Conservation (phyloP, 495 filamentous ascomycete genomes). For the Aeminium ludgeri region DNA sequence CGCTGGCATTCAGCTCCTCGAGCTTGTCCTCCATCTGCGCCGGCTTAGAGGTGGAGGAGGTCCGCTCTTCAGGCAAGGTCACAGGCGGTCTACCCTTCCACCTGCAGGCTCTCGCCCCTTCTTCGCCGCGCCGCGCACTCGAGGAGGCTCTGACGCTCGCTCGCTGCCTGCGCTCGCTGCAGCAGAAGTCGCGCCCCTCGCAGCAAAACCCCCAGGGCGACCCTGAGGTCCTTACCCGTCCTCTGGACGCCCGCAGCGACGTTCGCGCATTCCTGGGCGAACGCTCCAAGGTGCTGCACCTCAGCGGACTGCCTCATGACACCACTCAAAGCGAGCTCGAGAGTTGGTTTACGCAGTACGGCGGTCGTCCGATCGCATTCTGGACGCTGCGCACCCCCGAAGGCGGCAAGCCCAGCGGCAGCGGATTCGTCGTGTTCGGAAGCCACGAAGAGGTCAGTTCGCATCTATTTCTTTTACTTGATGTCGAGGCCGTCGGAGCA, state of each 20-base stretch:
- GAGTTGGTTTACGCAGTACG: slow-evolving; percentile 98
- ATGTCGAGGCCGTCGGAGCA: neutral
- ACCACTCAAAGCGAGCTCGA: slow-evolving; percentile 96
- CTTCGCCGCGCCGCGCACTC: slow-evolving; percentile 92
- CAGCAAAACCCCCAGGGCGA: slow-evolving; percentile 51
- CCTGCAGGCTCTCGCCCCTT: slow-evolving; percentile 85
- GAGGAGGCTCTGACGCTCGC: slow-evolving; percentile 92
- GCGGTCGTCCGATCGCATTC: slow-evolving; percentile 95
- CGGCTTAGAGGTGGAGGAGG: slow-evolving; percentile 89
- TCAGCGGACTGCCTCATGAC: slow-evolving; percentile 92
- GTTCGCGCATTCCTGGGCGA: slow-evolving; percentile 92
- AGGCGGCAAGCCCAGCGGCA: slow-evolving; percentile 95
- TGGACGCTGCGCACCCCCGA: slow-evolving; percentile 96
- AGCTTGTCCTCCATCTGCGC: slow-evolving; percentile 94
- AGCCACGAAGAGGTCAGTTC: slow-evolving; percentile 90
- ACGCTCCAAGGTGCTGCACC: slow-evolving; percentile 91
- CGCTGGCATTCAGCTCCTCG: slow-evolving; percentile 85
- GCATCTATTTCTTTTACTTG: neutral
- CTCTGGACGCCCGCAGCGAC: slow-evolving; percentile 92
- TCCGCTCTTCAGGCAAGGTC: slow-evolving; percentile 90
- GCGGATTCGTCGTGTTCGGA: slow-evolving; percentile 94
- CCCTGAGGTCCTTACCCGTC: slow-evolving; percentile 78
- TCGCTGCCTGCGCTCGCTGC: slow-evolving; percentile 75
- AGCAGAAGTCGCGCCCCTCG: slow-evolving; percentile 79
- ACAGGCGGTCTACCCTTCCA: slow-evolving; percentile 98